Conservation (phyloP, 108 stramenopile genomes). For the Skeletonema grethae region DNA sequence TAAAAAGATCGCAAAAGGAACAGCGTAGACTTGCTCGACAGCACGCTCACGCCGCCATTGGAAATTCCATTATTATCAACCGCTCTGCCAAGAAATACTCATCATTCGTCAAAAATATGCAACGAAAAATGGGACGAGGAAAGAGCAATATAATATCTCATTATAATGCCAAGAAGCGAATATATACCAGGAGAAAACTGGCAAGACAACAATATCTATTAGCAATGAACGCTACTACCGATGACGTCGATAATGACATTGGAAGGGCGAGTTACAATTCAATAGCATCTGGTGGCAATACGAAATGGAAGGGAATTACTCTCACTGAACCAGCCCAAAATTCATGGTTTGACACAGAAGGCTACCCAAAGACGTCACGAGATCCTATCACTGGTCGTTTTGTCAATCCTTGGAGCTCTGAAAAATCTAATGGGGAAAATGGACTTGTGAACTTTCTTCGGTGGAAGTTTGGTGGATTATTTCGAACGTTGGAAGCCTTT, state of each 20-base stretch:
- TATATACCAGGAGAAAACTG: constrained; percentile 19
- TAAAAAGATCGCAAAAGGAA: constrained; percentile 6
- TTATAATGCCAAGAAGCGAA: constrained; percentile 46
- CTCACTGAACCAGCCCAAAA: constrained; percentile 62
- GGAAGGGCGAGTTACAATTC: neutral
- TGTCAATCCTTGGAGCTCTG: constrained; percentile 85
- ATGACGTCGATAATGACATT: neutral
- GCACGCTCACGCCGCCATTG: constrained; percentile 10
- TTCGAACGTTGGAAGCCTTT: constrained; percentile 12
- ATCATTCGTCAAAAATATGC: constrained; percentile 23
- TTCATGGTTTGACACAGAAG: constrained; percentile 75
- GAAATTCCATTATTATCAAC: neutral
- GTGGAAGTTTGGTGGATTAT: constrained; percentile 52
- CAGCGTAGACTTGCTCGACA: constrained; percentile 12
- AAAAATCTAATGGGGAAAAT: constrained; percentile 73
- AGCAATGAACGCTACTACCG: neutral
- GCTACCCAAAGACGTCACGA: constrained; percentile 72
- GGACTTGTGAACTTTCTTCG: constrained; percentile 53
- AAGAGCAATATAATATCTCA: constrained; percentile 34
- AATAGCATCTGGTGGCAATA: neutral
- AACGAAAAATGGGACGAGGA: constrained; percentile 17
- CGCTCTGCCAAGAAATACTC: constrained; percentile 14
- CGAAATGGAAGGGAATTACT: constrained; percentile 41
- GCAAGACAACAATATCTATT: constrained; percentile 9
- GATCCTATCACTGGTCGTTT: constrained; percentile 71